Conservation (phyloP, 2,329 filamentous ascomycete species). For the Raffaelea deltoideospora region DNA sequence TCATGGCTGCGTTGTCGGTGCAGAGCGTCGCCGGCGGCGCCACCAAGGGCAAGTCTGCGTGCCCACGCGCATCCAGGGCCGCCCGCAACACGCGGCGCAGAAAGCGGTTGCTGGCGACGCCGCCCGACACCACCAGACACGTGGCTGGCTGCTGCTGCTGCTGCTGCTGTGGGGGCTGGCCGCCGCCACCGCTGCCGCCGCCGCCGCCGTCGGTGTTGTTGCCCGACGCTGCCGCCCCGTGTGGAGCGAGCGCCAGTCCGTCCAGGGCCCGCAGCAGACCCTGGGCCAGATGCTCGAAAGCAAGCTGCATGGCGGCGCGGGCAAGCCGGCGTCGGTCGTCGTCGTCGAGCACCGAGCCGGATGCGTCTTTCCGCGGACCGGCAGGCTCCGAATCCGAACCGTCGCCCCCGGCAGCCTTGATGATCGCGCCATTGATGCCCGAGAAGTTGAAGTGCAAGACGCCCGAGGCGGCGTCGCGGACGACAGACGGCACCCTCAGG, state of each 20-base stretch:
- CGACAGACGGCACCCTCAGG: constrained; percentile 53
- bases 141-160: constrained; percentile 7
- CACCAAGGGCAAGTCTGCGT: constrained; percentile 41
- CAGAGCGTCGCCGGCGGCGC: constrained; percentile 68
- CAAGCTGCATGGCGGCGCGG: background rate
- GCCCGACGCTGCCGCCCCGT: background rate
- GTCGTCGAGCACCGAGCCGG: no score
- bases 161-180: background rate
- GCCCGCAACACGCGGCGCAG: constrained; percentile 49
- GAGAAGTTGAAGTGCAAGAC: constrained; percentile 59
- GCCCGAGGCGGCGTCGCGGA: constrained; percentile 30
- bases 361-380: no score
- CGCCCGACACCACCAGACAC: constrained; percentile 68
- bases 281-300: constrained; percentile 75
- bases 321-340: no score
- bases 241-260: no score
- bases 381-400: no score
- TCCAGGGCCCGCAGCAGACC: constrained; percentile 55
- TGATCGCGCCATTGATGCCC: constrained; percentile 42
- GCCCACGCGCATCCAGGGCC: constrained; percentile 51
- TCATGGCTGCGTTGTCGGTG: constrained; percentile 96
- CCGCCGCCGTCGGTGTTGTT: constrained; percentile 1
- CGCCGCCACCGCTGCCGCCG: background rate
- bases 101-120: constrained; percentile 76
- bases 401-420: constrained; percentile 19